Evolutionary conservation across 345 rosid genomes (phyloP).

Genomic region (Pelargonium nanum): DNA sequence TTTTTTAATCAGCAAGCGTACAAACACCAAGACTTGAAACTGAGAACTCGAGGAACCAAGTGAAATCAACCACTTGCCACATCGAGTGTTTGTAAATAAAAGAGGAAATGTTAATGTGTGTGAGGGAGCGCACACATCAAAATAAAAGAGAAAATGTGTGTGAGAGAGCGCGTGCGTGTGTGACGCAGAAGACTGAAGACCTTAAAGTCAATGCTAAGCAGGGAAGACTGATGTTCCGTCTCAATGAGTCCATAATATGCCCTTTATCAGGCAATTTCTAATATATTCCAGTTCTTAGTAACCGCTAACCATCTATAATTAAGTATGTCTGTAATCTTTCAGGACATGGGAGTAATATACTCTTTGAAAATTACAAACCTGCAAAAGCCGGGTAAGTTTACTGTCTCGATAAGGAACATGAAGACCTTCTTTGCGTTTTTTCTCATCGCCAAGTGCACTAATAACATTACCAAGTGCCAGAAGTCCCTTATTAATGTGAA

Average conservation of each 20-base stretch:
- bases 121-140: too few relatives aligned
- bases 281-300: too few relatives aligned
- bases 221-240: too few relatives aligned
- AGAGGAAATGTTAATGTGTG: background rate
- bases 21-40: background rate
- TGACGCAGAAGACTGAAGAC: too few relatives aligned
- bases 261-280: too few relatives aligned
- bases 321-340: background rate
- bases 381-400: conserved; percentile 95
- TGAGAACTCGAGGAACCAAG: too few relatives aligned
- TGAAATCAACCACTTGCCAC: too few relatives aligned
- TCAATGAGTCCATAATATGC: too few relatives aligned
- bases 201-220: too few relatives aligned
- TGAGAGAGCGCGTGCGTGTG: too few relatives aligned
- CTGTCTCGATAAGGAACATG: conserved; percentile 98
- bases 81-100: background rate
- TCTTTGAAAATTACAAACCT: conserved; percentile 33
- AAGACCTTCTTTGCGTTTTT: conserved; percentile 83
- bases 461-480: conserved; percentile 99
- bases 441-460: conserved; percentile 97
- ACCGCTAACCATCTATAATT: background rate
- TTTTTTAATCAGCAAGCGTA: background rate
- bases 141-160: too few relatives aligned
- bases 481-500: conserved; percentile 94
- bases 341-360: background rate